Conservation (phyloP, 2,329 filamentous ascomycete genomes). For the Aspergillus fumigatus region DNA sequence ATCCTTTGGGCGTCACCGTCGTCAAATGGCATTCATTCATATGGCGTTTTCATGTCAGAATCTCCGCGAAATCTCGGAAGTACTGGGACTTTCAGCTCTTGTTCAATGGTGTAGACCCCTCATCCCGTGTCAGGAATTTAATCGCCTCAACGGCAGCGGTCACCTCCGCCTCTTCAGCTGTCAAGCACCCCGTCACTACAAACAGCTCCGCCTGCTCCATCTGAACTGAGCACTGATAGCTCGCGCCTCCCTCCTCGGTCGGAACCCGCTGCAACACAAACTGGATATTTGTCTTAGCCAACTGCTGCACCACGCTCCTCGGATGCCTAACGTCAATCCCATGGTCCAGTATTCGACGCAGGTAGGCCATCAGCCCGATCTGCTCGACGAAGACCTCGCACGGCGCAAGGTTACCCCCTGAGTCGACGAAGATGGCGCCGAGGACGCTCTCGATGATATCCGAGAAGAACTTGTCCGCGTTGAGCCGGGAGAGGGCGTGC, state of each 20-base stretch:
- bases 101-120: not conserved
- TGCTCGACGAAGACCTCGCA: slow-evolving; percentile 59
- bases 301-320: slow-evolving; percentile 63
- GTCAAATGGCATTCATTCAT: not conserved
- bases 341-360: slow-evolving; percentile 56
- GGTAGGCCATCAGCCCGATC: slow-evolving; percentile 61
- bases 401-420: slow-evolving; percentile 51
- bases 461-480: slow-evolving; percentile 71
- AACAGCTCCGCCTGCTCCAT: slow-evolving; percentile 15
- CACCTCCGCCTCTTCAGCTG: slow-evolving; percentile 28
- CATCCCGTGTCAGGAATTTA: slow-evolving; percentile 7
- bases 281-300: slow-evolving; percentile 39
- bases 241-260: slow-evolving; percentile 10
- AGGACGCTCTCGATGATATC: slow-evolving; percentile 78
- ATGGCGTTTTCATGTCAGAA: not conserved
- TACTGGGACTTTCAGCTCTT: not conserved
- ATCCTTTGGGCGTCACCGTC: not conserved
- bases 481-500: slow-evolving; percentile 62
- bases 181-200: slow-evolving; percentile 20
- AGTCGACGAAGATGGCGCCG: slow-evolving; percentile 81
- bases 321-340: slow-evolving; percentile 56
- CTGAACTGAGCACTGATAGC: slow-evolving; percentile 17
- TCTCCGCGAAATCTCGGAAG: not conserved
- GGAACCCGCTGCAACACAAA: slow-evolving; percentile 16
- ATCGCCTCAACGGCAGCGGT: slow-evolving; percentile 19